phyloP scores from a whole-genome alignment of 768 basidiomycete genomes.

The Naematelia encephala region DNA sequence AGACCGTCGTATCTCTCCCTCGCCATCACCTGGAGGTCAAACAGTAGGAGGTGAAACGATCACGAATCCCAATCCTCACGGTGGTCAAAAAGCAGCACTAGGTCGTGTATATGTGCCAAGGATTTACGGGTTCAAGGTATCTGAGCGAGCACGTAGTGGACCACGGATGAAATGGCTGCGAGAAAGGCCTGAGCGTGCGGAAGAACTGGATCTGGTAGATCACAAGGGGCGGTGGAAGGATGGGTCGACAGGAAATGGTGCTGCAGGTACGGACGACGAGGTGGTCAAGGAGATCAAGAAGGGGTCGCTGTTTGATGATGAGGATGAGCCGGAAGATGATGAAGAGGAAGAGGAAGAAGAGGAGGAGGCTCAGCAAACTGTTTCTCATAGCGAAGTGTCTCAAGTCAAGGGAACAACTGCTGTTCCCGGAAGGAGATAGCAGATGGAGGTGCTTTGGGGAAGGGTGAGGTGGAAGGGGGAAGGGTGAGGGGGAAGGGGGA shows the following conservation, averaged over 20 bases:
- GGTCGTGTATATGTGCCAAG: conserved; percentile 83
- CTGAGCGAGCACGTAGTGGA: conserved; percentile 87
- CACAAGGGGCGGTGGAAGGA: conserved; percentile 78
- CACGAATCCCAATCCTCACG: conserved; percentile 72
- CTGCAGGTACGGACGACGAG: conserved; percentile 9
- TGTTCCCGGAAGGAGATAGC: background rate
- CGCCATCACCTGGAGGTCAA: conserved; percentile 7
- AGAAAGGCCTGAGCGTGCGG: conserved; percentile 72
- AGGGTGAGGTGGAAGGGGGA: no score
- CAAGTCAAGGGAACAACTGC: background rate
- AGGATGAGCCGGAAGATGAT: conserved; percentile 56
- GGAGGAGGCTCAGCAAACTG: conserved; percentile 48
- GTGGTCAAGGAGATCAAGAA: conserved; percentile 16
- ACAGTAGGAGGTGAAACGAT: conserved; percentile 56
- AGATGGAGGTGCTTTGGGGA: no score
- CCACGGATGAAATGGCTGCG: conserved; percentile 97
- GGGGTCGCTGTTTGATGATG: conserved; percentile 51
- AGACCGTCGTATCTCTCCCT: conserved; percentile 7
- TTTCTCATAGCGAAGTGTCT: background rate
- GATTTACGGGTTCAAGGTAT: conserved; percentile 97
- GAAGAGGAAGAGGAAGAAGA: conserved; percentile 61
- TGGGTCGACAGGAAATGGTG: conserved; percentile 53
- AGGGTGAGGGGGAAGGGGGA: no score
- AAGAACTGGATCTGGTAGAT: conserved; percentile 82
- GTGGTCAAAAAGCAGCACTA: conserved; percentile 72